Percentiles rank a stretch among this genome's conserved stretches.
Evolutionary conservation across 179 eudicot species (phyloP).

Genomic region (Gypsophila paniculata): DNA sequence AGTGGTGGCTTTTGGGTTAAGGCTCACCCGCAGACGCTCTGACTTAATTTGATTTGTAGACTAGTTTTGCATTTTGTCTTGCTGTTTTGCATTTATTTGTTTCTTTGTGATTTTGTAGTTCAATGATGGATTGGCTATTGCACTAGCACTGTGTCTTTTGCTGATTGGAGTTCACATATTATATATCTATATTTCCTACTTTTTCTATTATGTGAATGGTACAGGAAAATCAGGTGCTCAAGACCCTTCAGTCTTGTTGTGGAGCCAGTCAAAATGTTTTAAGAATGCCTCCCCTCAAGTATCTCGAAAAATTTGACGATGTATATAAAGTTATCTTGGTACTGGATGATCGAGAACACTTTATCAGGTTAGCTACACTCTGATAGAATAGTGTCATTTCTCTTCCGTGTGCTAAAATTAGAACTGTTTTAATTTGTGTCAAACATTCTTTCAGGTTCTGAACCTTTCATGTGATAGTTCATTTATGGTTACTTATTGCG

Average conservation of each 20-base stretch:
- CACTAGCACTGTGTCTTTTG: not conserved
- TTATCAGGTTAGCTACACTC: constrained; percentile 56
- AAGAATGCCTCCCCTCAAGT: constrained; percentile 66
- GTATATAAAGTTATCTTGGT: constrained; percentile 68
- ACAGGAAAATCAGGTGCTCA: constrained; percentile 35
- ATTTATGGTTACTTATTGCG: not conserved
- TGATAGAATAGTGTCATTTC: not conserved
- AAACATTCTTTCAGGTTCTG: not conserved
- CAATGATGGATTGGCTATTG: not conserved
- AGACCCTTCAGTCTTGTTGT: constrained; percentile 25
- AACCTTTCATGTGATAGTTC: not conserved
- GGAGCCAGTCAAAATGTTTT: constrained; percentile 36
- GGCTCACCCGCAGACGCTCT: not conserved
- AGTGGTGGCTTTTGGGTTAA: not conserved
- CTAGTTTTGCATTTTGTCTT: not conserved
- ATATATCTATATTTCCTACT: not conserved
- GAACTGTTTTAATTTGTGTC: not conserved
- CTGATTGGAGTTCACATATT: not conserved
- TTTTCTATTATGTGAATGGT: constrained; percentile 15
- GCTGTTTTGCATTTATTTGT: not conserved
- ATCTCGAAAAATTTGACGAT: constrained; percentile 71
- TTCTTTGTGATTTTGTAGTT: not conserved
- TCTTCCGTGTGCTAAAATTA: not conserved
- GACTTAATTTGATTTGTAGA: not conserved
- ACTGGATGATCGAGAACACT: constrained; percentile 80